Conservation (phyloP, 371 early-diverging fungal genomes). For the Zancudomyces culisetae region DNA sequence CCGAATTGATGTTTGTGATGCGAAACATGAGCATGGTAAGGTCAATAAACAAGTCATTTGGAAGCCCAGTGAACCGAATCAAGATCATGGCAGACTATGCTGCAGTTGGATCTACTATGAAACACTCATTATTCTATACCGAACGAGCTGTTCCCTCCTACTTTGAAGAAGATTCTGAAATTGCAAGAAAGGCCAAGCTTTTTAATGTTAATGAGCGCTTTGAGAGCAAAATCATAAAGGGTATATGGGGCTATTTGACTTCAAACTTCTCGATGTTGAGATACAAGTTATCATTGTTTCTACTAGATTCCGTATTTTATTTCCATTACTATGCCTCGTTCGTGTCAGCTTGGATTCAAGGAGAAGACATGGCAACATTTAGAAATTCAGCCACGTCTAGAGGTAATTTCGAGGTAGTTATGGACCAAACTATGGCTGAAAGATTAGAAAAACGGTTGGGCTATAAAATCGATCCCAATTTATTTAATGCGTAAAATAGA, state of each 20-base stretch:
- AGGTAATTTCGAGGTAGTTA: slow-evolving; percentile 3
- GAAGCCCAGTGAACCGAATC: slow-evolving; percentile 74
- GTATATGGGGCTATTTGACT: too few species aligned
- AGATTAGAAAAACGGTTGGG: background rate
- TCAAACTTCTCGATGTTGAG: background rate
- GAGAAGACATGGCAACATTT: background rate
- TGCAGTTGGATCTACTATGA: slow-evolving; percentile 29
- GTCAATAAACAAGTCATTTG: slow-evolving; percentile 63
- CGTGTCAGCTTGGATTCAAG: background rate
- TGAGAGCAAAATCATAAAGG: background rate
- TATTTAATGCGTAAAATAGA: slow-evolving; percentile 1
- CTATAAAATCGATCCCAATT: slow-evolving; percentile 4
- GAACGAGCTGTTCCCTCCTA: background rate
- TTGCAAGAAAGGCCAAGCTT: background rate
- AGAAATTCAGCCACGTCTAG: background rate
- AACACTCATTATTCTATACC: background rate
- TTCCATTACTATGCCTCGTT: background rate
- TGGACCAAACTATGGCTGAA: slow-evolving; percentile 3
- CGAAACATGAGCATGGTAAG: slow-evolving; percentile 78
- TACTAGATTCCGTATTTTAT: background rate
- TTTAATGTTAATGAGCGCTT: background rate
- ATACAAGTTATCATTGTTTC: background rate
- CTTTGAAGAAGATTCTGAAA: background rate
- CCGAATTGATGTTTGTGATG: slow-evolving; percentile 74
- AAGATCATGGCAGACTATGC: slow-evolving; percentile 75